Evolutionary conservation across 2,329 filamentous ascomycete species (phyloP).

Genomic region (Didymella keratinophila): DNA sequence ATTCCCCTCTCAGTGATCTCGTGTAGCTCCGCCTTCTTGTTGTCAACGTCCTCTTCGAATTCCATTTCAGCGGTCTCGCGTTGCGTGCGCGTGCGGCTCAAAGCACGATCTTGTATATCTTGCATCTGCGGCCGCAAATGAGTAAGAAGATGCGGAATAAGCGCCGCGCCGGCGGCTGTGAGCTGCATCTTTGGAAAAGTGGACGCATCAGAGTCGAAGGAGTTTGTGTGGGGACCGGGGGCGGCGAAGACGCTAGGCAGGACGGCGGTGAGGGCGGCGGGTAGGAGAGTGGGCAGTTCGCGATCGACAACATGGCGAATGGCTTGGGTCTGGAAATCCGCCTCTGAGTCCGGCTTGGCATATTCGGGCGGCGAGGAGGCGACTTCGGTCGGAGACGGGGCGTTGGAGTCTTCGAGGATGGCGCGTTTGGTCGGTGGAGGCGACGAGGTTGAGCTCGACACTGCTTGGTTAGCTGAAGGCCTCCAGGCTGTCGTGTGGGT

Average conservation of each 20-base stretch:
- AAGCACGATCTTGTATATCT: not conserved
- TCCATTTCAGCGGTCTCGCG: not conserved
- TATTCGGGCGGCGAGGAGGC: constrained; percentile 1
- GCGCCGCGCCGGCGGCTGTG: not conserved
- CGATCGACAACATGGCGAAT: not conserved
- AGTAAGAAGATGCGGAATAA: not conserved
- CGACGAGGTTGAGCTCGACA: not conserved
- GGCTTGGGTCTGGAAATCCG: not conserved
- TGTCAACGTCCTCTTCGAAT: not conserved
- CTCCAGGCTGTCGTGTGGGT: not conserved
- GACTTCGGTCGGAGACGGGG: not conserved
- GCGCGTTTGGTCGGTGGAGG: not conserved
- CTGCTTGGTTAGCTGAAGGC: not conserved
- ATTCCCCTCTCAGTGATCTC: not conserved
- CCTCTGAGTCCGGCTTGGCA: not conserved
- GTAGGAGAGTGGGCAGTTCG: not conserved
- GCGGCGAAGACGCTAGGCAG: not conserved
- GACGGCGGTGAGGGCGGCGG: not conserved
- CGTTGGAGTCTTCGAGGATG: not conserved
- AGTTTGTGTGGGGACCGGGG: not conserved
- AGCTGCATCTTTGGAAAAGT: not conserved
- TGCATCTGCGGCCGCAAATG: not conserved
- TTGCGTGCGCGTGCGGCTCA: not conserved
- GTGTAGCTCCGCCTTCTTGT: not conserved
- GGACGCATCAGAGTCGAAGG: not conserved